phyloP scores from a whole-genome alignment of 1,284 basidiomycete species.

The Ceratobasidium sp. region DNA sequence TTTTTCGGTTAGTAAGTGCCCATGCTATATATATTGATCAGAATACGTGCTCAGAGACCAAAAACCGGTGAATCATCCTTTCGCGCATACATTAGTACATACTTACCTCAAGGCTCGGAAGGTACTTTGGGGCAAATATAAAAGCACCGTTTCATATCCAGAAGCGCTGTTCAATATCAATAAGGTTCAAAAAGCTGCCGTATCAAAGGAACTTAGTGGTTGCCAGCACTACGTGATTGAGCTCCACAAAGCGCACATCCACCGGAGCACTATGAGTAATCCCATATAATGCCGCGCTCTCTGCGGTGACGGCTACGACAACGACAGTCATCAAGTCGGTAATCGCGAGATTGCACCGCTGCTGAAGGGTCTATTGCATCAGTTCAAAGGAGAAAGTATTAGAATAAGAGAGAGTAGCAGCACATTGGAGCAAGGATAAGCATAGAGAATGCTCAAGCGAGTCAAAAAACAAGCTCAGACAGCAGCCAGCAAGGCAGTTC shows the following conservation, averaged over 20 bases:
- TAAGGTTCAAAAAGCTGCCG: slow-evolving; percentile 1
- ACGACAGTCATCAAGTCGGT: neutral
- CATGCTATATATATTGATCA: neutral
- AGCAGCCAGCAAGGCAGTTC: too few relatives aligned
- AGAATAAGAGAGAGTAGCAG: too few relatives aligned
- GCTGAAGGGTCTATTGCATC: neutral
- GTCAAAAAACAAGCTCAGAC: too few relatives aligned
- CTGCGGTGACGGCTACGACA: slow-evolving; percentile 21
- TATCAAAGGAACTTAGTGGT: neutral
- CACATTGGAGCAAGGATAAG: too few relatives aligned
- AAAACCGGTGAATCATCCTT: neutral
- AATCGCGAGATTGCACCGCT: neutral
- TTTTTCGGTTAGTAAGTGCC: neutral
- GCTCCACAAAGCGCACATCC: neutral
- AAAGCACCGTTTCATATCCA: slow-evolving; percentile 10
- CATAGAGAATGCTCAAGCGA: too few relatives aligned
- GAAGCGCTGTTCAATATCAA: neutral
- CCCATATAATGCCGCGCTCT: neutral
- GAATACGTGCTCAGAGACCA: neutral
- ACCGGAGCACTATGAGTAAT: neutral
- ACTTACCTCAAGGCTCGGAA: too few relatives aligned
- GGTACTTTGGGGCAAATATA: slow-evolving; percentile 1
- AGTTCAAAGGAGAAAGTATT: neutral
- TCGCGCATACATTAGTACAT: too few relatives aligned
- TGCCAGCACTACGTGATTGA: neutral